These are phyloP conservation scores for Heliosperma pusillum DNA, from an alignment of 148 eudicot species.

Conservation along the genomic window DNA sequence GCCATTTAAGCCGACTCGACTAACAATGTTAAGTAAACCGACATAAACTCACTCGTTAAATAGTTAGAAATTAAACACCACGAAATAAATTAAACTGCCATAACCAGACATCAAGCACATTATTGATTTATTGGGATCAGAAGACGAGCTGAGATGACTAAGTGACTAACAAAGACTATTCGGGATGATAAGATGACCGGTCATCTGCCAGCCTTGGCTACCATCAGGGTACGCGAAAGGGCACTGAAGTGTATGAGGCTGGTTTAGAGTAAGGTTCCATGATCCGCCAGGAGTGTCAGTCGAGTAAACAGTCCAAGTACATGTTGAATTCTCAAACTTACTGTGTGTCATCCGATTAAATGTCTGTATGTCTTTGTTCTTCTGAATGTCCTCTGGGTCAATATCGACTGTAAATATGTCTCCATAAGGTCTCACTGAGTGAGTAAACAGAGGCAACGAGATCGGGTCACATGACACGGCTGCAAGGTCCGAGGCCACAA, in stretches of 20 bases:
- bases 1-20: too few relatives aligned
- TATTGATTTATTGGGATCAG: too few relatives aligned
- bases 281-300: background rate
- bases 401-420: constrained; percentile 18
- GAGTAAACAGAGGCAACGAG: constrained; percentile 10
- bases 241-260: background rate
- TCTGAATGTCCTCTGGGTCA: background rate
- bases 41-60: too few relatives aligned
- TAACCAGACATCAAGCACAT: too few relatives aligned
- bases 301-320: constrained; percentile 8
- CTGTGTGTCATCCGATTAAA: constrained; percentile 19
- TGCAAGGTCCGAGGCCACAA: constrained; percentile 13
- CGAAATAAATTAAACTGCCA: too few relatives aligned
- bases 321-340: constrained; percentile 17
- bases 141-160: too few relatives aligned
- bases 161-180: background rate
- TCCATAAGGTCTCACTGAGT: constrained; percentile 7
- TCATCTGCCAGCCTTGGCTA: background rate
- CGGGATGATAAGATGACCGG: background rate
- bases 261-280: background rate
- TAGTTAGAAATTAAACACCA: too few relatives aligned
- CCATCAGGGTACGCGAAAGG: background rate
- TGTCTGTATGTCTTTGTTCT: background rate
- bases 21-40: too few relatives aligned
- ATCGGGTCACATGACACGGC: constrained; percentile 26